Evolutionary conservation across 169 alveolate species (phyloP).

Genomic region (Eimeria necatrix): DNA sequence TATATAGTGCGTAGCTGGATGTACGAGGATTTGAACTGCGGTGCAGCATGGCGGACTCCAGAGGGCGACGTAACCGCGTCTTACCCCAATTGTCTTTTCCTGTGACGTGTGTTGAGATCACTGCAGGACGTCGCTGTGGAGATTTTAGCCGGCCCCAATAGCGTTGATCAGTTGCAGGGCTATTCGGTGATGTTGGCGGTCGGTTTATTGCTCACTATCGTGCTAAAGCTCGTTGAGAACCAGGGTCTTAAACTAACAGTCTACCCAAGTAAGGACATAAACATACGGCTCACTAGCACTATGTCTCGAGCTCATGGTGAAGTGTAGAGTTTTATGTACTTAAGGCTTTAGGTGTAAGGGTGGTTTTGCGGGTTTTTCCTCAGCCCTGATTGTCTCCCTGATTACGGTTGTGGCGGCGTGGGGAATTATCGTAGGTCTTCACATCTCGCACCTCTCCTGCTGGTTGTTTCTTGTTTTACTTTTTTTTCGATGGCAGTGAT

Average conservation of each 20-base stretch:
- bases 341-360: neutral
- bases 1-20: too few species aligned
- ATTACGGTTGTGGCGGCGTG: slow-evolving; percentile 51
- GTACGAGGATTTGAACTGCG: too few species aligned
- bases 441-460: too few species aligned
- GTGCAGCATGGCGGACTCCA: too few species aligned
- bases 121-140: slow-evolving; percentile 35
- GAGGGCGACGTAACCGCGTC: too few species aligned
- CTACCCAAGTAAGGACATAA: neutral
- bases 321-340: neutral
- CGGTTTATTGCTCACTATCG: neutral
- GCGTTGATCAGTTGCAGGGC: neutral
- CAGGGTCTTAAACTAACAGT: neutral
- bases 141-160: neutral
- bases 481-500: too few species aligned
- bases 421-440: slow-evolving; percentile 49
- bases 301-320: neutral
- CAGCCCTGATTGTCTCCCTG: slow-evolving; percentile 43
- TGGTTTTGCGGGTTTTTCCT: neutral
- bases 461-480: too few species aligned
- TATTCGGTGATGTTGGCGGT: neutral
- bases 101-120: neutral
- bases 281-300: neutral
- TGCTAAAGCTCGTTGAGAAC: neutral
- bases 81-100: neutral